Evolutionary conservation across 768 basidiomycete species (phyloP).

Genomic region (Psilocybe tampanensis): DNA sequence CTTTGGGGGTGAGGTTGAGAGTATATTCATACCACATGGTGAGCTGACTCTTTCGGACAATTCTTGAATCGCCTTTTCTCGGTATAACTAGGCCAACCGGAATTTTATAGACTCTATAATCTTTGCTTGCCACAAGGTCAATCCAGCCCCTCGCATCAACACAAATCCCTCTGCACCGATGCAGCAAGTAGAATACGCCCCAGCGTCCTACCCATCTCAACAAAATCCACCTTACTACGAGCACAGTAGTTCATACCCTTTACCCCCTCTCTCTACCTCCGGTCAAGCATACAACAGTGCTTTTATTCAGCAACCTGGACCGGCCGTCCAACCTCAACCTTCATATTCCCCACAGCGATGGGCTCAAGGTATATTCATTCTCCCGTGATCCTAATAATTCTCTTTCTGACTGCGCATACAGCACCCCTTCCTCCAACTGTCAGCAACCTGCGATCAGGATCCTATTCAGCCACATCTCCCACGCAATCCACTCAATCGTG

Average conservation of each 20-base stretch:
- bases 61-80: constrained; percentile 24
- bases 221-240: constrained; percentile 43
- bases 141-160: constrained; percentile 42
- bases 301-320: constrained; percentile 36
- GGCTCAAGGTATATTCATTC: constrained; percentile 31
- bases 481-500: constrained; percentile 23
- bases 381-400: constrained; percentile 1
- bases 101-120: constrained; percentile 60
- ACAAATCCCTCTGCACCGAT: constrained; percentile 41
- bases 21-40: constrained; percentile 92
- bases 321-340: constrained; percentile 28
- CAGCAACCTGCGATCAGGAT: constrained; percentile 32
- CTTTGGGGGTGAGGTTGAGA: constrained; percentile 70
- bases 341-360: constrained; percentile 46
- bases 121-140: constrained; percentile 74
- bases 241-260: constrained; percentile 39
- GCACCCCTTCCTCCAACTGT: constrained; percentile 24
- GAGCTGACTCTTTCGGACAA: constrained; percentile 32
- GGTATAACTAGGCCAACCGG: constrained; percentile 31
- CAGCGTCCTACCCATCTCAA: constrained; percentile 35
- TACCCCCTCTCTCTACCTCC: constrained; percentile 41
- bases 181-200: constrained; percentile 48
- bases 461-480: constrained; percentile 26
- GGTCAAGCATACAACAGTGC: constrained; percentile 31
- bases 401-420: constrained; percentile 14